These are phyloP conservation scores for Lodderomyces elongisporus DNA, from an alignment of 1,139 yeast species.

Conservation along the genomic window DNA sequence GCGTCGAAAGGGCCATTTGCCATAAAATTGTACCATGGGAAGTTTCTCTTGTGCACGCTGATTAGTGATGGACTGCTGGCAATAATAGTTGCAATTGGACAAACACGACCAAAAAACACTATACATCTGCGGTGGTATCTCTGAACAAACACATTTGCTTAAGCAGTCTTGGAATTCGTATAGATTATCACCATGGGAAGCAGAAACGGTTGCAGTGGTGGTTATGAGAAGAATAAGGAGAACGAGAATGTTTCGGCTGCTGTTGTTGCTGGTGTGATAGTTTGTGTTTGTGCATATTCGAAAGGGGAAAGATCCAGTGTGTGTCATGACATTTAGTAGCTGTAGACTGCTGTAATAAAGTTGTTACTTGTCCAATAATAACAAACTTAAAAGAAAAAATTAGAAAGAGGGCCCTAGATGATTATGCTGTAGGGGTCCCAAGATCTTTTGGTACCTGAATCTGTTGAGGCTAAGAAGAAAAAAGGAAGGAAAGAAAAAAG, in stretches of 20 bases:
- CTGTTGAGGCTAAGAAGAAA: no score
- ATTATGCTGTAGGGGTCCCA: no score
- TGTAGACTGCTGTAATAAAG: no score
- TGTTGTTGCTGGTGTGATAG: no score
- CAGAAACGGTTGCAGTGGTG: background rate
- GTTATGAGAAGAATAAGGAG: slow-evolving; percentile 1
- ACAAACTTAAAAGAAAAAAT: no score
- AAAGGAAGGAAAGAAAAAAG: no score
- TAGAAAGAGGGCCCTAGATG: no score
- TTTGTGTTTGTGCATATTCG: no score
- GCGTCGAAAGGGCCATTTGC: slow-evolving; percentile 44
- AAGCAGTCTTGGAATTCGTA: slow-evolving; percentile 25
- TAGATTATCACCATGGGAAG: slow-evolving; percentile 27
- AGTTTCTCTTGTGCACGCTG: slow-evolving; percentile 16
- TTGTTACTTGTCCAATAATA: no score
- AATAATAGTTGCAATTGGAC: slow-evolving; percentile 39
- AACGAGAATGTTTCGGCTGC: background rate
- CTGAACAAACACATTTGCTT: slow-evolving; percentile 12
- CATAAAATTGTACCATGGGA: slow-evolving; percentile 38
- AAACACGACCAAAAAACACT: slow-evolving; percentile 31
- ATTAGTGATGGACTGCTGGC: slow-evolving; percentile 35
- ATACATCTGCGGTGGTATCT: slow-evolving; percentile 3
- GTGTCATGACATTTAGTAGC: no score
- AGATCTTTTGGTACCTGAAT: no score
- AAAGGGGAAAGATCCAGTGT: no score